Percentiles rank a stretch among this genome's conserved stretches.
These are phyloP conservation scores for Coniferiporia weirii DNA, from an alignment of 1,284 basidiomycete genomes.

Conservation along the genomic window DNA sequence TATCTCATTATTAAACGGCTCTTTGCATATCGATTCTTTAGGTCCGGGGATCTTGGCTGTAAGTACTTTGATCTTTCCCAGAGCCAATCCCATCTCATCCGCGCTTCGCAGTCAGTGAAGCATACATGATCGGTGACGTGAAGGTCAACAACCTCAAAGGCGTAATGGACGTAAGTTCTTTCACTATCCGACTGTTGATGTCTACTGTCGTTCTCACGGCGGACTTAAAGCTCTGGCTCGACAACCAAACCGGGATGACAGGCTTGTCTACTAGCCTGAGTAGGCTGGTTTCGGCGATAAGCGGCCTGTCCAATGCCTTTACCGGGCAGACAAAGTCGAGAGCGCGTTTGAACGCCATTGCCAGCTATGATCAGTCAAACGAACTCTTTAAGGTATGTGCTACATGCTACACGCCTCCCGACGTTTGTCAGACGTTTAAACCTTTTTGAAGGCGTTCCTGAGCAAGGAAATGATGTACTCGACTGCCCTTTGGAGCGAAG, in stretches of 20 bases:
- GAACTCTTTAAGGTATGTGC: slow-evolving; percentile 62
- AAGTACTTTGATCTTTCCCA: slow-evolving; percentile 28
- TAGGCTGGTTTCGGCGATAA: slow-evolving; percentile 61
- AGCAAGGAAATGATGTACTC: slow-evolving; percentile 92
- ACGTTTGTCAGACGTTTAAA: slow-evolving; percentile 23
- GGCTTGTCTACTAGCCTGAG: slow-evolving; percentile 61
- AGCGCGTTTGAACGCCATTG: slow-evolving; percentile 78
- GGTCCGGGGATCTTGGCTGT: slow-evolving; percentile 72
- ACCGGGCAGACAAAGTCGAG: slow-evolving; percentile 76
- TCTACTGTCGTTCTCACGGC: slow-evolving; percentile 16
- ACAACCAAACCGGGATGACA: slow-evolving; percentile 70
- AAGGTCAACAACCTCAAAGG: slow-evolving; percentile 67
- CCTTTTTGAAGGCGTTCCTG: slow-evolving; percentile 62
- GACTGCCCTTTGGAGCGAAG: slow-evolving; percentile 73
- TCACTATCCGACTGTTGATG: slow-evolving; percentile 11
- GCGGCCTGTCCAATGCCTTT: slow-evolving; percentile 73
- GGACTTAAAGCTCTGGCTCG: slow-evolving; percentile 66
- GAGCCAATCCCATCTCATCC: slow-evolving; percentile 17
- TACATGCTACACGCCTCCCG: slow-evolving; percentile 3
- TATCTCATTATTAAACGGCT: not conserved
- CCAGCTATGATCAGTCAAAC: slow-evolving; percentile 88
- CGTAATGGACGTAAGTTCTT: slow-evolving; percentile 67
- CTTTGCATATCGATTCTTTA: slow-evolving; percentile 23
- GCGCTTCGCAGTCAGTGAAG: slow-evolving; percentile 67
- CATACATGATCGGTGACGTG: slow-evolving; percentile 81